phyloP scores from a whole-genome alignment of 495 filamentous ascomycete genomes.

The Neurospora intermedia region DNA sequence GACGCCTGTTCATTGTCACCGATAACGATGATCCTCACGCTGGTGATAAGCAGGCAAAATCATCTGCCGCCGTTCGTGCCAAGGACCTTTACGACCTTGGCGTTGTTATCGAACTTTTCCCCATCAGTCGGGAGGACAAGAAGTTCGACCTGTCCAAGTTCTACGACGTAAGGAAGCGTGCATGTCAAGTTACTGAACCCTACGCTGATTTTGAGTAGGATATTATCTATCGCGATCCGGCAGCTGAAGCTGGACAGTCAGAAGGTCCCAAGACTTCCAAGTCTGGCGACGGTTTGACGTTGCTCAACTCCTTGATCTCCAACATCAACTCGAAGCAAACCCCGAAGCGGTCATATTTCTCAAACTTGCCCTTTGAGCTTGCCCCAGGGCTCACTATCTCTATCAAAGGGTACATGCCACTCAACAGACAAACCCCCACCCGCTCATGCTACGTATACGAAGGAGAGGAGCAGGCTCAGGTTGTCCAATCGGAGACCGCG shows the following conservation, averaged over 20 bases:
- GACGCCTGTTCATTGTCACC: conserved; percentile 89
- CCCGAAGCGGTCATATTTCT: conserved; percentile 79
- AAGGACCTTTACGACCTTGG: conserved; percentile 95
- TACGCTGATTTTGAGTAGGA: conserved; percentile 42
- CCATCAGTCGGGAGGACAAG: conserved; percentile 63
- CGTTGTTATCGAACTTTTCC: conserved; percentile 87
- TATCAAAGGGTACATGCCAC: conserved; percentile 82
- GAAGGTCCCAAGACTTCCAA: conserved; percentile 35
- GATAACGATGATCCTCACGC: conserved; percentile 85
- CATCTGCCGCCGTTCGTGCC: conserved; percentile 71
- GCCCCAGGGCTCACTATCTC: conserved; percentile 77
- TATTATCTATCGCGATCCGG: conserved; percentile 60
- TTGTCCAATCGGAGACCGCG: conserved; percentile 62
- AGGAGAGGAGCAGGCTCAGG: conserved; percentile 68
- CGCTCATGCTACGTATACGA: conserved; percentile 79
- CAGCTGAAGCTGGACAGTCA: conserved; percentile 50
- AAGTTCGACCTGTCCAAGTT: conserved; percentile 80
- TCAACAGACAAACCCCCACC: conserved; percentile 70
- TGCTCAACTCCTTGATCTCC: conserved; percentile 73
- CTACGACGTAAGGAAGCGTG: conserved; percentile 59
- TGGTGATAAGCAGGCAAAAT: conserved; percentile 56
- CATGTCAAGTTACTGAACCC: not conserved
- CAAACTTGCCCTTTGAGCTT: conserved; percentile 73
- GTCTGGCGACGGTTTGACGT: conserved; percentile 61
- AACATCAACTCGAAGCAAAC: conserved; percentile 86